Evolutionary conservation across 129 eudicot genomes (phyloP).

Genomic region (Helichrysum umbraculigerum): DNA sequence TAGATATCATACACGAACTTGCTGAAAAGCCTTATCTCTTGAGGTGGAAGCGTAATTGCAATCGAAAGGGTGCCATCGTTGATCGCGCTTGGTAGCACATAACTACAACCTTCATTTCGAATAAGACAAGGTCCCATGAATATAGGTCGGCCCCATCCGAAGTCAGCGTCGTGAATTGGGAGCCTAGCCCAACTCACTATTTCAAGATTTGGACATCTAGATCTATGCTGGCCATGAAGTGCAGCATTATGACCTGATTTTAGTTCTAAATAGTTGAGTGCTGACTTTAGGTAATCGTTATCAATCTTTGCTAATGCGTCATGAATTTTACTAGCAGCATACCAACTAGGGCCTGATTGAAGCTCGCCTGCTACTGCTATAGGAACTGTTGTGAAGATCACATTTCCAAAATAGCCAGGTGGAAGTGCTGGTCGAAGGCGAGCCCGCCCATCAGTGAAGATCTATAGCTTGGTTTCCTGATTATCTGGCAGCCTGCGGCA

Average conservation of each 20-base stretch:
- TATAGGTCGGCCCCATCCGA: slow-evolving; percentile 67
- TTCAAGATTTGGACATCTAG: slow-evolving; percentile 9
- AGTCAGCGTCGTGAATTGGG: slow-evolving; percentile 70
- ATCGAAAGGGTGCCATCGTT: not conserved
- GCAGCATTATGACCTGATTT: not conserved
- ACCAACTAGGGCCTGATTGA: not conserved
- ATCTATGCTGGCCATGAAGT: not conserved
- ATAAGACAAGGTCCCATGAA: slow-evolving; percentile 50
- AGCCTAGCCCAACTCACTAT: slow-evolving; percentile 64
- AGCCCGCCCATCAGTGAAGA: not conserved
- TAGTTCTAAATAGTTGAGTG: not conserved
- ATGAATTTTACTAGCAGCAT: not conserved
- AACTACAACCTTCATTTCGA: not conserved
- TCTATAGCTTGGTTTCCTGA: not conserved
- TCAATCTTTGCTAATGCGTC: not conserved
- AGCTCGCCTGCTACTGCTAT: not conserved
- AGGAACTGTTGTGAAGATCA: too few relatives aligned
- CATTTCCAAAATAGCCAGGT: too few relatives aligned
- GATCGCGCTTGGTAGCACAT: not conserved
- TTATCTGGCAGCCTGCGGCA: not conserved
- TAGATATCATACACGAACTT: not conserved
- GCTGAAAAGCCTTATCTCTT: not conserved
- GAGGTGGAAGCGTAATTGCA: not conserved
- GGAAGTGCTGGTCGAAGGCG: not conserved
- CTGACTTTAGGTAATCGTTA: not conserved